Evolutionary conservation across 208 protist species (phyloP).

Genomic region (Leishmania guyanensis): DNA sequence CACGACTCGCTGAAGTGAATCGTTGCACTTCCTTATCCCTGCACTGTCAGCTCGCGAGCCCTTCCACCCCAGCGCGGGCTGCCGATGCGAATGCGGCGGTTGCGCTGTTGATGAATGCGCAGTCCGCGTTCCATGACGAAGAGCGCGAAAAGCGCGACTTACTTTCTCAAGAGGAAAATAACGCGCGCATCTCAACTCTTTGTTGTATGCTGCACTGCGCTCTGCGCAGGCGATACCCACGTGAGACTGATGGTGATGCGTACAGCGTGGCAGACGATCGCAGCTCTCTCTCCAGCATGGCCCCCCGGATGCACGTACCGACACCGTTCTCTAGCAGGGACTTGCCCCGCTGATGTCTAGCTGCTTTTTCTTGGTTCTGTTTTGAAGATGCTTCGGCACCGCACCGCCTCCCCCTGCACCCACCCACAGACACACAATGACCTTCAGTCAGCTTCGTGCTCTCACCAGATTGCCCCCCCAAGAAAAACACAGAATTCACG

Average conservation of each 20-base stretch:
- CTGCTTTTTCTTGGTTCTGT: background rate
- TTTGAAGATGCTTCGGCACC: too few relatives aligned
- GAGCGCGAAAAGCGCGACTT: background rate
- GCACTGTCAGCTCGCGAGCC: background rate
- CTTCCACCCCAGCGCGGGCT: background rate
- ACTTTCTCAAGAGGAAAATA: background rate
- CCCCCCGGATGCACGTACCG: background rate
- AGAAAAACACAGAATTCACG: background rate
- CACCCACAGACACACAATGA: background rate
- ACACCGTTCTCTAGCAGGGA: background rate
- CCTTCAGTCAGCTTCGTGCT: background rate
- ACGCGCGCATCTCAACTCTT: background rate
- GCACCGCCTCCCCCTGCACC: background rate
- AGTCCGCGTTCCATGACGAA: background rate
- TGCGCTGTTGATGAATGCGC: background rate
- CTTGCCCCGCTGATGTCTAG: background rate
- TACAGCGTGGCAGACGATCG: background rate
- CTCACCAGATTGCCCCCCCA: background rate
- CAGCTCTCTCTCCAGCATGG: background rate
- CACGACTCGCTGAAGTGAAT: background rate
- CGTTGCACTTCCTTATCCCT: background rate
- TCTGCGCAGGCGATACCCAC: background rate
- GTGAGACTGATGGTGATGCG: background rate
- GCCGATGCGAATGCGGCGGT: too few relatives aligned
- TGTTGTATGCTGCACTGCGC: slow-evolving; percentile 2